Evolutionary conservation across 768 basidiomycete species (phyloP).

Genomic region (Suillus discolor): DNA sequence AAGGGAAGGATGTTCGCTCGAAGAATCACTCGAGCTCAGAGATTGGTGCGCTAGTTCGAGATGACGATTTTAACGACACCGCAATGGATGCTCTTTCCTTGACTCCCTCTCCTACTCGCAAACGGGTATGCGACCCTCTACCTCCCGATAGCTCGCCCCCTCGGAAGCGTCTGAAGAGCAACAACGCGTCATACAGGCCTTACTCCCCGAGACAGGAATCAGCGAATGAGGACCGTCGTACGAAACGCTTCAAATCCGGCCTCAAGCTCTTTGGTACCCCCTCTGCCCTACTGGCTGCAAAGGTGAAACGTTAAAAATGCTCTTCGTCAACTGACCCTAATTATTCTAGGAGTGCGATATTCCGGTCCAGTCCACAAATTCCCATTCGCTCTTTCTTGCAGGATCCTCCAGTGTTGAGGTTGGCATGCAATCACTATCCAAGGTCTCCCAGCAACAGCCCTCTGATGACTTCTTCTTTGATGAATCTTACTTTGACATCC

Average conservation of each 20-base stretch:
- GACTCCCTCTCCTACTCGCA: neutral
- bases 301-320: slow-evolving; percentile 4
- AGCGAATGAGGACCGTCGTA: slow-evolving; percentile 11
- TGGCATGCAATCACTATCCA: slow-evolving; percentile 1
- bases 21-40: slow-evolving; percentile 47
- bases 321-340: neutral
- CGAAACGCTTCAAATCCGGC: slow-evolving; percentile 21
- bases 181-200: neutral
- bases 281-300: slow-evolving; percentile 1
- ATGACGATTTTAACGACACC: slow-evolving; percentile 13
- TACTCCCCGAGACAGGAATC: slow-evolving; percentile 1
- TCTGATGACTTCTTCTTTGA: slow-evolving; percentile 36
- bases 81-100: neutral
- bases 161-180: neutral
- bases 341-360: slow-evolving; percentile 2
- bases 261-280: neutral
- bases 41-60: slow-evolving; percentile 44
- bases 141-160: neutral
- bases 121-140: neutral
- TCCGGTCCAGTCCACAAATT: neutral
- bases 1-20: slow-evolving; percentile 31
- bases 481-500: slow-evolving; percentile 32
- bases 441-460: neutral
- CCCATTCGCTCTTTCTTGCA: slow-evolving; percentile 21
- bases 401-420: slow-evolving; percentile 17